Evolutionary conservation across 257 asterid genomes (phyloP), one percentile per base, ranked within the genome.

Genomic region (Gardenia jasminoides): DNA sequence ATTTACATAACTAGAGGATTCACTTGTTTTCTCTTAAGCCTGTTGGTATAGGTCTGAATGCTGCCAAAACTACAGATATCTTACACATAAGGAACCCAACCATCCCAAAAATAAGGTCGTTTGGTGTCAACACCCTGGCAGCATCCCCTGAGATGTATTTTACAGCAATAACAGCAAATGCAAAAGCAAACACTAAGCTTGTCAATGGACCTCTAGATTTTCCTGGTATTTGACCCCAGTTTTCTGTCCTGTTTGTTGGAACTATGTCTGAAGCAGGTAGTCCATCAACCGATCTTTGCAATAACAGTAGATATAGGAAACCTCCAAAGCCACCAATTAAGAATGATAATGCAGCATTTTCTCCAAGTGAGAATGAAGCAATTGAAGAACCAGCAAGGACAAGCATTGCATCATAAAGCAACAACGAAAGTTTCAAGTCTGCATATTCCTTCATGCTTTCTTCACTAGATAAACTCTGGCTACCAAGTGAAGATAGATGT

Each of bases 371-470:
- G 31, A 89, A 46, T 11, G 90, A 90, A 33, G 89, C 84, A 68
- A 87, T 33, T 10, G 88, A 84, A 50, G 90, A 88, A 62, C 98
- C 97, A 15, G 87, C 83, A 72, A 93, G 79, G 66, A 88, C 66
- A 47, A 94, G 94, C 71, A 83, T 50, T 19, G 85, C 80, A 64
- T 94, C 97, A 24, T 94, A 94, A 72, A 90, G 84, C 65, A 93
- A 75, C 78, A 93, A 74, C 7, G 98, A 94, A 71, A 88, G 78
- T 69, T 94, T 94, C 76, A 94, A 84, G 86, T 90, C 87, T 20
- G 88, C 80, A 26, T 93, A 93, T 72, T 93, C 96, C 84, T 86
- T 88, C 99, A 94, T 94, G 92, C 95, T 88, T 81, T 93, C 91
- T 80, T 93, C 89, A 30, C 78, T 87, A 31, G 95, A 86, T 24